phyloP scores from a whole-genome alignment of 202 grass and related monocot genomes.

The Eragrostis tef region DNA sequence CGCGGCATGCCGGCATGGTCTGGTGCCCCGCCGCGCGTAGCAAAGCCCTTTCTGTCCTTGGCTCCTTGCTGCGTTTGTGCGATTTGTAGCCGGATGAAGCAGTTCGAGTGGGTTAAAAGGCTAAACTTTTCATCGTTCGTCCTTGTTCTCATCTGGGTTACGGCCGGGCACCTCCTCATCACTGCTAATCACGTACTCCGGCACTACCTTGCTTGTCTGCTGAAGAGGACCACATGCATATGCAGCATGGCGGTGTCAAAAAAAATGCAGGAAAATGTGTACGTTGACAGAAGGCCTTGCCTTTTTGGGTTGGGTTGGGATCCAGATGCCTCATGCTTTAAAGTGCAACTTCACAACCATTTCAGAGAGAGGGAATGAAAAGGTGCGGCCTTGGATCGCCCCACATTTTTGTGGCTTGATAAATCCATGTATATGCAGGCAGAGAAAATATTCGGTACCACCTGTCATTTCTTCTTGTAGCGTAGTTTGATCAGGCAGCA shows the following conservation, averaged over 20 bases:
- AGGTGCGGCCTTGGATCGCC: not conserved
- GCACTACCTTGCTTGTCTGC: not conserved
- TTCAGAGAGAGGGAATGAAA: not conserved
- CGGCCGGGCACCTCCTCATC: not conserved
- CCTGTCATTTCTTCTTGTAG: not conserved
- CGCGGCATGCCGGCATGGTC: not conserved
- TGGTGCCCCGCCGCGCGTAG: not conserved
- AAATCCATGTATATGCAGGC: not conserved
- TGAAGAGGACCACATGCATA: conserved; percentile 29
- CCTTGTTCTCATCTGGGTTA: conserved; percentile 49
- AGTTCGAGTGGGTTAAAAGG: conserved; percentile 35
- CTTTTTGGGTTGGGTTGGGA: conserved; percentile 31
- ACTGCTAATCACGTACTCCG: not conserved
- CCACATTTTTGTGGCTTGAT: no score
- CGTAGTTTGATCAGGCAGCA: not conserved
- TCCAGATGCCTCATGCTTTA: conserved; percentile 24
- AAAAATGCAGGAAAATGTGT: not conserved
- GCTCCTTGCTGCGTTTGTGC: not conserved
- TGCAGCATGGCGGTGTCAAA: not conserved
- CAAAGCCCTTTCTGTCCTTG: conserved; percentile 19
- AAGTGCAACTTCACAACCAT: not conserved
- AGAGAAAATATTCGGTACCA: not conserved
- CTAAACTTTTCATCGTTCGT: conserved; percentile 43
- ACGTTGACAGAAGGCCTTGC: not conserved
- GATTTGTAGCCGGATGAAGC: conserved; percentile 25